Base-by-base conservation (phyloP, 495 filamentous ascomycete genomes). In the Jackrogersella minutella region DNA sequence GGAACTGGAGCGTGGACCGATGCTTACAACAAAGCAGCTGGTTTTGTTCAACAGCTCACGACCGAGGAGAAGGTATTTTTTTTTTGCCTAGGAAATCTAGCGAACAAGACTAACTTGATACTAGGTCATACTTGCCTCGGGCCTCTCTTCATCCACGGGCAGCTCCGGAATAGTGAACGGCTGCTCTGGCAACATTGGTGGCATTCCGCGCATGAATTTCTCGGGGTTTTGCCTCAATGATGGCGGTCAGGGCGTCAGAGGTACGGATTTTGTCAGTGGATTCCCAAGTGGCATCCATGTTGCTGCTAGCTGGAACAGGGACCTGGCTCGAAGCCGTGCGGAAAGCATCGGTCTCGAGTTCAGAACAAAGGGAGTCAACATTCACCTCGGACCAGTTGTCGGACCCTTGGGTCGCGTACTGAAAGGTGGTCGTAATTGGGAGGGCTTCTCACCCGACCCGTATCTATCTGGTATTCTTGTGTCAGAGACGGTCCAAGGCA, bases 21-120 rank as follows among this genome's bases (percentile, higher is more conserved):
- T 11, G 91, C 92, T 2, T 93, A 96, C 72, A 75, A 76, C 31
- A 89, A 92, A 71, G 93, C 93, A 1, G 84, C 85, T 58, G 82
- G 79, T 0, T 93, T 96, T 62, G 93, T 97, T 13, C 86, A 85
- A 4, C 87, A 92, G 75, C 80, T 97, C 72, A 96, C 93, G 0
- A 78, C 96, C 62, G 77, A 89, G 10, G 93, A 97, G 80, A 97
- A 97, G 82, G 90, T 97, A 83, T 74, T 26, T 28, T 1, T 26
- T 28, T 1, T 2, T 11, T 47, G 5, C 8, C 28, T 7, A 1
- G 24, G 1, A 5, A 33, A 13, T 19, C 7, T 71, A 44, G 31
- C 52, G 69, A 40, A 64, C 9, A 22, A 16, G n/a, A 57, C 13
- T 21, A 58, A 66, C 89, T 87, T 11, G 93, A 90, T 91, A 11